Evolutionary conservation across 805 yeast genomes (phyloP), one percentile per base, ranked within the genome.

Genomic region (Ogataea philodendri): DNA sequence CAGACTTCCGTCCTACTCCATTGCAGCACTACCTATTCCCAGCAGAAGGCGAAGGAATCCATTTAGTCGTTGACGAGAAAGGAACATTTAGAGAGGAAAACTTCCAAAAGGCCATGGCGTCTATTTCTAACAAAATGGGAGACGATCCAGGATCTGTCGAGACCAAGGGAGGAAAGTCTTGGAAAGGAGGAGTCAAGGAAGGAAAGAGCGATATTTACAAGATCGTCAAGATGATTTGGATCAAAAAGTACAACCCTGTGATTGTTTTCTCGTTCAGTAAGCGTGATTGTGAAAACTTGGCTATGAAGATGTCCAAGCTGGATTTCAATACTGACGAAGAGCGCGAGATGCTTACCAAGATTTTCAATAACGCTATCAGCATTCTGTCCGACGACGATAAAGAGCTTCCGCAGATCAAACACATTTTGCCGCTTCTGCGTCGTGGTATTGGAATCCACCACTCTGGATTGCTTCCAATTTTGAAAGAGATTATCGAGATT

Each of bases 371-470:
- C 59, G 98, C 98, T 14, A 78, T 93, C 44, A 79, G 80, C 39
- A 72, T 88, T 54, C 70, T 93, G 33, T 93, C 97, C 3, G 96
- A 88, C 46, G 77, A 81, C 9, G 99, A 93, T 60, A 79, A 85
- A 55, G 94, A 87, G 48, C 69, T 93, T 30, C 97, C 97, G 2
- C 98, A 93, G 63, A 93, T 93, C 51, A 84, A 86, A 52, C 90
- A 87, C 55, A 85, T 93, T 41, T 66, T 88, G 40, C 97, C 97
- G 0, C 66, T 93, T 35, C 67, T 93, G 46, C 80, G 82, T 60
- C 79, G 98, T 63, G 99, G 99, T 57, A 90, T 93, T 46, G 99
- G 98, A 55, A 93, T 93, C 53, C 99, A 93, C 67, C 99, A 93
- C 63, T 87, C 97, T 35, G 99, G 99, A 20, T 68, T 93, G 30